phyloP scores from a whole-genome alignment of 768 basidiomycete genomes.

The Psilocybe sp. region DNA sequence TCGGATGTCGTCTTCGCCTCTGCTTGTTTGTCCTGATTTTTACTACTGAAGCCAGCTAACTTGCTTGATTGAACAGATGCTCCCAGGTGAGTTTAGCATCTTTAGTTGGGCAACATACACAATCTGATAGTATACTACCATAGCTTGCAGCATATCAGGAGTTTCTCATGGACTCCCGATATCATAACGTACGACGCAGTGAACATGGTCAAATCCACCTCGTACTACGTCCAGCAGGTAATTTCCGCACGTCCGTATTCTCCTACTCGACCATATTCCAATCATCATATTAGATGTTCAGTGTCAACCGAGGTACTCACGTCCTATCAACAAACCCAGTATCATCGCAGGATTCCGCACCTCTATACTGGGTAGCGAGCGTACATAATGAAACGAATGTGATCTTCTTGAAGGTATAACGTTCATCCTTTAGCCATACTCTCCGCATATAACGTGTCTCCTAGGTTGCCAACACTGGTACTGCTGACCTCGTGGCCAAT shows the following conservation, averaged over 20 bases:
- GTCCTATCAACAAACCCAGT: constrained; percentile 25
- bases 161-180: constrained; percentile 37
- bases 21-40: constrained; percentile 32
- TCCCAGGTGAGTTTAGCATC: constrained; percentile 17
- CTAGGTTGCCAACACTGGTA: constrained; percentile 30
- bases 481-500: constrained; percentile 28
- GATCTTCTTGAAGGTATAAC: constrained; percentile 31
- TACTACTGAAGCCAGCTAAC: not conserved
- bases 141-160: constrained; percentile 32
- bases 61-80: constrained; percentile 16
- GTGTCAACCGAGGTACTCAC: constrained; percentile 32
- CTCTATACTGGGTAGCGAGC: constrained; percentile 33
- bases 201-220: constrained; percentile 29
- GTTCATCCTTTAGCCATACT: too few species aligned
- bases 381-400: constrained; percentile 29
- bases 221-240: constrained; percentile 38
- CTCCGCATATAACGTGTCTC: too few species aligned
- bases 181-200: constrained; percentile 36
- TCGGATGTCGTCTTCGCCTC: constrained; percentile 56
- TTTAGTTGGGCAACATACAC: not conserved
- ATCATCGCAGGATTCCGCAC: constrained; percentile 23
- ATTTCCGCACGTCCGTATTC: not conserved
- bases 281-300: constrained; percentile 27
- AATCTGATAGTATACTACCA: not conserved
- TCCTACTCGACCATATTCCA: not conserved